phyloP scores from a whole-genome alignment of 2,329 filamentous ascomycete species.

The Clonostachys sp. region DNA sequence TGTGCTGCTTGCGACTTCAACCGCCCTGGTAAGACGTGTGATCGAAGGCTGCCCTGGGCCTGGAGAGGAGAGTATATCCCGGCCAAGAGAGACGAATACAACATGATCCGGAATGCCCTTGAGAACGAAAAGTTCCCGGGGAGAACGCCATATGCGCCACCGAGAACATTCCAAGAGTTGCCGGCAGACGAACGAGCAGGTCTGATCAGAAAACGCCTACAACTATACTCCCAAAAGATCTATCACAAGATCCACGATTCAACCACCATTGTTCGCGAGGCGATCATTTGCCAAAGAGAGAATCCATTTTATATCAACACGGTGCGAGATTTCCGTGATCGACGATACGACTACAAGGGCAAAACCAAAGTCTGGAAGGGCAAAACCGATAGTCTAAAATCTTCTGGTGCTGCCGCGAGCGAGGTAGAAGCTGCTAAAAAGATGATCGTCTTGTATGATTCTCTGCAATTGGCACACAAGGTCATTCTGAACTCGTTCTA shows the following conservation, averaged over 20 bases:
- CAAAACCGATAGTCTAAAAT: slow-evolving; percentile 83
- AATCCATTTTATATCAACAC: slow-evolving; percentile 99
- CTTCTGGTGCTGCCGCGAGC: slow-evolving; percentile 65
- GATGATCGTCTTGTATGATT: slow-evolving; percentile 97
- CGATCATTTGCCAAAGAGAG: slow-evolving; percentile 96
- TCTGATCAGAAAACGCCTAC: slow-evolving; percentile 80
- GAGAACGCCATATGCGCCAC: slow-evolving; percentile 64
- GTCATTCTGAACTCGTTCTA: slow-evolving; percentile 99
- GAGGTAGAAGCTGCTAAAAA: slow-evolving; percentile 96
- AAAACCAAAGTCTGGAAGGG: slow-evolving; percentile 98
- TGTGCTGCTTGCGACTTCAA: slow-evolving; percentile 99
- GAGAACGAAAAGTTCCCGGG: slow-evolving; percentile 92
- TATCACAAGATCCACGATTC: slow-evolving; percentile 99
- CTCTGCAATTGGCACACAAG: slow-evolving; percentile 93
- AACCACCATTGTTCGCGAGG: slow-evolving; percentile 87
- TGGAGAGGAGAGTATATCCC: slow-evolving; percentile 98
- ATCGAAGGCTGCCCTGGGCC: slow-evolving; percentile 89
- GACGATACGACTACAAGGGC: slow-evolving; percentile 97
- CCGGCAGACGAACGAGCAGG: slow-evolving; percentile 75
- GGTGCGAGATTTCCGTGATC: slow-evolving; percentile 91
- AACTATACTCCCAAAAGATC: slow-evolving; percentile 95
- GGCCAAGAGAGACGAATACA: slow-evolving; percentile 96
- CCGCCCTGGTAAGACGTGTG: slow-evolving; percentile 92
- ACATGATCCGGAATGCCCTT: slow-evolving; percentile 91
- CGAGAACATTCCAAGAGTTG: slow-evolving; percentile 76